Evolutionary conservation across 257 asterid genomes (phyloP).

Genomic region (Solanum megistacrolobum): DNA sequence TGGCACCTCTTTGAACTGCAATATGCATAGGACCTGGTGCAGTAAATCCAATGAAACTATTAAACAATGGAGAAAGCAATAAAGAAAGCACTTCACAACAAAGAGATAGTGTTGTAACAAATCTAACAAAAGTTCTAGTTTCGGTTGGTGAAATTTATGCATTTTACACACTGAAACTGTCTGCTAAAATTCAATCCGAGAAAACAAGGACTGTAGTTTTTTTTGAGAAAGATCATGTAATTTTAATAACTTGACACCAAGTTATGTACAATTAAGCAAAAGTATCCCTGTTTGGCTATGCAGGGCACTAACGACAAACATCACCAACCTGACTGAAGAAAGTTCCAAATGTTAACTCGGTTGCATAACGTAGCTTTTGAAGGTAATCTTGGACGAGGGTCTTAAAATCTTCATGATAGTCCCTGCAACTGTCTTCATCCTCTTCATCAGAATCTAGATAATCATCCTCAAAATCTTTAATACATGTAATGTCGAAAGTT

Average conservation of each 20-base stretch:
- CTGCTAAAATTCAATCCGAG: not conserved
- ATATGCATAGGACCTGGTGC: not conserved
- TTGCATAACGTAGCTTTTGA: not conserved
- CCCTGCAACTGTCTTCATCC: not conserved
- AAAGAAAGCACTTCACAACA: not conserved
- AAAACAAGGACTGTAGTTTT: not conserved
- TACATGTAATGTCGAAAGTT: not conserved
- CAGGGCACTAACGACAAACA: not conserved
- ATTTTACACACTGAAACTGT: not conserved
- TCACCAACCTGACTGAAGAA: not conserved
- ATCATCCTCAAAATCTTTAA: not conserved
- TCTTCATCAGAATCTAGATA: not conserved
- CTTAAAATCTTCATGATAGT: not conserved
- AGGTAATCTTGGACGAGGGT: not conserved
- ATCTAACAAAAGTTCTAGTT: not conserved
- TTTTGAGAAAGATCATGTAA: not conserved
- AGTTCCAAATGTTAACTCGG: not conserved
- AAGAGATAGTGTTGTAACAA: not conserved
- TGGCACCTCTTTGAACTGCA: not conserved
- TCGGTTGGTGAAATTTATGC: not conserved
- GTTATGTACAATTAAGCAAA: not conserved
- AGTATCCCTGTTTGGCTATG: not conserved
- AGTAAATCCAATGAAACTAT: not conserved
- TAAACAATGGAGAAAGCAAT: not conserved
- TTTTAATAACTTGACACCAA: not conserved